Base-by-base conservation (phyloP, 352 stramenopile genomes). In the Pseudoperonospora humuli region DNA sequence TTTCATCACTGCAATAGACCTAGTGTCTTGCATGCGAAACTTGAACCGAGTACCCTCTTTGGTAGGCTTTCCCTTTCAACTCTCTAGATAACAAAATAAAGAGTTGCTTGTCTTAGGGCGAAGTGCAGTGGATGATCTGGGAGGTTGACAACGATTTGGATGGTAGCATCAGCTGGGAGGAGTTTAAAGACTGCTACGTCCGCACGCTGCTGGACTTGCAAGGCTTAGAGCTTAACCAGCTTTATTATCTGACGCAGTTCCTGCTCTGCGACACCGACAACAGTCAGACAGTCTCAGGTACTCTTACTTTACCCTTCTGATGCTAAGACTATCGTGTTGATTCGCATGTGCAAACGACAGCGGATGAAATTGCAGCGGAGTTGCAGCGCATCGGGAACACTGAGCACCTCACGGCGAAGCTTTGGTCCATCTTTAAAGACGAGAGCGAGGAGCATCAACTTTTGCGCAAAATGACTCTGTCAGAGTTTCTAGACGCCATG, bases 41-140 rank as follows among this genome's bases (percentile, higher is more conserved):
- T 39, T 83, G 34, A 62, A 65, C 37, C 37, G 58, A 24, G 38
- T 38, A 3, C 39, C 56, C 7, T 39, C 46, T 9, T 82, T 81
- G 57, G 70, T 68, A 50, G n/a, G n/a, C n/a, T n/a, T n/a, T n/a
- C n/a, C n/a, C n/a, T n/a, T n/a, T n/a, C n/a, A n/a, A 21, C 7
- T 31, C 15, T 7, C 3, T 21, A 37, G 29, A 26, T 24, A 25
- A 5, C 25, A 7, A 21, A 21, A 13, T 1, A 13, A 11, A 17
- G 10, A 40, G 34, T 13, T 15, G 4, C 23, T 20, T 13, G 2
- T 52, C 10, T 44, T 46, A 96, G 74, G 75, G 71, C 29, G 87
- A 98, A 43, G 69, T 96, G 11, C 84, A 97, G 47, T 93, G 96
- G 64, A 97, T 98, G 68, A 95, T 98, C 38, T 98, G 94, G 94